These are phyloP conservation scores for Saksenaea oblongispora DNA, from an alignment of 371 early-diverging fungal genomes.

Conservation along the genomic window DNA sequence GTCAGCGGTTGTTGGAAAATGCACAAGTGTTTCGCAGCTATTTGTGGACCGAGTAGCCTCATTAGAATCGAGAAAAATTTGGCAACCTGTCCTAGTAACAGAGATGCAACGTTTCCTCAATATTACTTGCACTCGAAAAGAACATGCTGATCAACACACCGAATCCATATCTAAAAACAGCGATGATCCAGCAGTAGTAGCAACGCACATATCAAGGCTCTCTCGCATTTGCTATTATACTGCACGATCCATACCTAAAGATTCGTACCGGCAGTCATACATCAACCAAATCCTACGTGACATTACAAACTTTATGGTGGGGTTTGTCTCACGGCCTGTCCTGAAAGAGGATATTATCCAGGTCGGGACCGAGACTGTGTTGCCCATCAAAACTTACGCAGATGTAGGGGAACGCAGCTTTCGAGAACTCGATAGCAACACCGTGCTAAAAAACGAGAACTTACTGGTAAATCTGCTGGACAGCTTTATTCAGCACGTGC, in stretches of 20 bases:
- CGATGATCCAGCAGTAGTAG: neutral
- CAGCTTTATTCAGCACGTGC: conserved; percentile 28
- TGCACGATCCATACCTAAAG: neutral
- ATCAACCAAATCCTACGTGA: conserved; percentile 14
- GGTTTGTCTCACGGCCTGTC: conserved; percentile 22
- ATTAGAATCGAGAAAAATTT: neutral
- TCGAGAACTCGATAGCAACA: neutral
- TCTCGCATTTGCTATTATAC: neutral
- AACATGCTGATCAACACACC: neutral
- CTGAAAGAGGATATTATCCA: conserved; percentile 16
- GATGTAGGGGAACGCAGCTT: conserved; percentile 24
- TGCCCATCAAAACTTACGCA: conserved; percentile 13
- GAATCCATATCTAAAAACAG: neutral
- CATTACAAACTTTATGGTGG: conserved; percentile 25
- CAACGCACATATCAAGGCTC: neutral
- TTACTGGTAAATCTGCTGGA: conserved; percentile 21
- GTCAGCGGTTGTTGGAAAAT: conserved; percentile 10
- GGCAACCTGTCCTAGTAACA: conserved; percentile 8
- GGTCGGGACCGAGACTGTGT: conserved; percentile 12
- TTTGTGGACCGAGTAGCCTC: neutral
- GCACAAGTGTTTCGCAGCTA: neutral
- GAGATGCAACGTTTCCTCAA: conserved; percentile 9
- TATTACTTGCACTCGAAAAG: neutral
- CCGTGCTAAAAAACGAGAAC: conserved; percentile 11
- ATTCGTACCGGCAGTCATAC: neutral